Base-by-base conservation (phyloP, 495 filamentous ascomycete genomes). In the Penicillium dipodomyicola region DNA sequence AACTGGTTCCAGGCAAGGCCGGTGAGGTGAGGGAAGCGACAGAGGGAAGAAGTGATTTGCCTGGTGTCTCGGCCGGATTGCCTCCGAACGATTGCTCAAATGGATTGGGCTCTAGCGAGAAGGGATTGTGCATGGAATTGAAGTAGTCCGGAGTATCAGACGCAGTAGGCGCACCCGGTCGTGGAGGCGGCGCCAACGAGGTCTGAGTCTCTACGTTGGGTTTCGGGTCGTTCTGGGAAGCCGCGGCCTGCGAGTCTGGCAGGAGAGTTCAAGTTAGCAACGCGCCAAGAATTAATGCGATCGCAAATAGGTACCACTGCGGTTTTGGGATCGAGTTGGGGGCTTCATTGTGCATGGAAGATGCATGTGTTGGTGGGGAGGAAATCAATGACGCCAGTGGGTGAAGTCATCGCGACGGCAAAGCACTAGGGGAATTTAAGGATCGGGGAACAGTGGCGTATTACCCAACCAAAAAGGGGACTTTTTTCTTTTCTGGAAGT, bases 21-120 rank as follows among this genome's bases (percentile, higher is more conserved):
- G 94, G 95, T 12, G 95, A 97, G 12, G 95, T 93, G 62, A 98
- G 82, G 33, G 90, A 83, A 19, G 94, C 91, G 60, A 97, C 91
- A 23, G 92, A 88, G 23, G 94, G 94, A 58, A 98, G 82, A 60
- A 96, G 86, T 17, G 88, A 91, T 69, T 92, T 91, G 41, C 90
- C 91, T 12, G 95, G 91, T 22, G 91, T 94, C 66, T 96, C 90
- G 10, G 52, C 32, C 12, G 87, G 80, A 42, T 59, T 56, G 52
- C 82, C 84, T 49, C 83, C 81, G 69, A 98, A 98, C 0, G 92
- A 96, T 65, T 91, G 86, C 70, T 98, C 94, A 68, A 98, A 98
- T 7, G 93, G 92, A 67, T 98, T 98, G 52, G 91, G 92, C 69
- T 98, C 94, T 61, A 88, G 81, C 50, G 85, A 87, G 70, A 84